phyloP scores from a whole-genome alignment of 148 eudicot species.

The Rhododendron ferrugineum region DNA sequence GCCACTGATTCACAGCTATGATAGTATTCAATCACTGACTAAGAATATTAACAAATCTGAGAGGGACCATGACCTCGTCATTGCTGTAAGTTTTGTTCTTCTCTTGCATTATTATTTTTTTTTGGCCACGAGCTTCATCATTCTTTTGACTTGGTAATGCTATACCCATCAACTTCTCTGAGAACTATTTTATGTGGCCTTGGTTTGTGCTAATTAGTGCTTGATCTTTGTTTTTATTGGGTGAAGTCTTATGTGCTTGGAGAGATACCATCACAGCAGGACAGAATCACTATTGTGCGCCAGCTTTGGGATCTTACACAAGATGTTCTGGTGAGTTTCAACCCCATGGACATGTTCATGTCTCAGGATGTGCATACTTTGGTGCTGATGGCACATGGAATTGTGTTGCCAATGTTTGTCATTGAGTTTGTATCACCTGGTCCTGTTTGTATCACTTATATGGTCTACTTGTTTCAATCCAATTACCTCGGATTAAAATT shows the following conservation, averaged over 20 bases:
- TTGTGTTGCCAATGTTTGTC: slow-evolving; percentile 1
- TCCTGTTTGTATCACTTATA: not conserved
- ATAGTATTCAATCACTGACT: slow-evolving; percentile 55
- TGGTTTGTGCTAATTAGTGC: slow-evolving; percentile 7
- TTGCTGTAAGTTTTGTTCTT: slow-evolving; percentile 65
- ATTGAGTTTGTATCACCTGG: not conserved
- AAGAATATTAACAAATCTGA: slow-evolving; percentile 59
- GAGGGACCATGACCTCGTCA: slow-evolving; percentile 81
- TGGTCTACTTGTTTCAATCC: not conserved
- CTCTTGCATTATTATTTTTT: not conserved
- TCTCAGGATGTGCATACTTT: not conserved
- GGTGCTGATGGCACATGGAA: not conserved
- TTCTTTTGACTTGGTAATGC: not conserved
- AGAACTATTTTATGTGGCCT: not conserved
- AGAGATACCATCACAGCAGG: slow-evolving; percentile 82
- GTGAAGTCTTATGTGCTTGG: slow-evolving; percentile 96
- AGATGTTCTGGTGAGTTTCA: slow-evolving; percentile 68
- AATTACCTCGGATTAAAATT: not conserved
- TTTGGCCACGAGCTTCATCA: not conserved
- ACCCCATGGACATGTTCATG: not conserved
- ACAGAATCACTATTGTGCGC: slow-evolving; percentile 77
- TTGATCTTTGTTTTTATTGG: slow-evolving; percentile 17
- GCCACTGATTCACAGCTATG: slow-evolving; percentile 78
- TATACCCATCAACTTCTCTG: not conserved
- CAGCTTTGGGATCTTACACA: slow-evolving; percentile 88